Conservation (phyloP, 1,139 yeast species). For the Nakaseomyces nivariensis region DNA sequence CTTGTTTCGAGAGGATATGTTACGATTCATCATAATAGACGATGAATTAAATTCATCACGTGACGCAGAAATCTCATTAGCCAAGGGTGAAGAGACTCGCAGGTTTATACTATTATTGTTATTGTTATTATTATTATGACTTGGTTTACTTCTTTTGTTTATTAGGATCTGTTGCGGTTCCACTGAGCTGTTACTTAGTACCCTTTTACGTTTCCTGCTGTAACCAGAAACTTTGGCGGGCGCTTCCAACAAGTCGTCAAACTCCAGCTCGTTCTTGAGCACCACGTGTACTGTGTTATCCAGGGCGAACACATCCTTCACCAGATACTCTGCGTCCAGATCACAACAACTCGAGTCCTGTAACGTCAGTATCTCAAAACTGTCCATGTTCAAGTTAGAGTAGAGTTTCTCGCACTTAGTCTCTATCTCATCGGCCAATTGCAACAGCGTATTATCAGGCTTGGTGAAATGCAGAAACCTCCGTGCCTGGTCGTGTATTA, state of each 20-base stretch:
- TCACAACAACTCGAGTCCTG: slow-evolving; percentile 63
- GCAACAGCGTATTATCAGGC: slow-evolving; percentile 35
- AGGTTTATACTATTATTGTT: background rate
- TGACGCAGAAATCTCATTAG: background rate
- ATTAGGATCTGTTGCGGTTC: background rate
- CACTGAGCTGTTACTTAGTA: background rate
- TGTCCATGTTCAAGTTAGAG: slow-evolving; percentile 31
- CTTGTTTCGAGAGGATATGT: background rate
- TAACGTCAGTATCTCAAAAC: slow-evolving; percentile 41
- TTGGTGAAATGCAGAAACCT: slow-evolving; percentile 56
- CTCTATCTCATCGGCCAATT: slow-evolving; percentile 42
- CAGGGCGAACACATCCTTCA: slow-evolving; percentile 48
- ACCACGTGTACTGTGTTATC: slow-evolving; percentile 49
- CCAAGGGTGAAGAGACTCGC: background rate
- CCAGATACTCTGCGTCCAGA: slow-evolving; percentile 62
- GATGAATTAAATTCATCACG: background rate
- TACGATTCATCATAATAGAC: background rate
- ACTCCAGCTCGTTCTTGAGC: slow-evolving; percentile 33
- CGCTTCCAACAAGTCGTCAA: slow-evolving; percentile 8
- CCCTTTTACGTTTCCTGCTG: background rate
- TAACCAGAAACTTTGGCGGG: background rate
- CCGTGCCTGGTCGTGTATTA: slow-evolving; percentile 2
- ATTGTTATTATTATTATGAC: background rate
- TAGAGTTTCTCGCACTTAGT: slow-evolving; percentile 49
- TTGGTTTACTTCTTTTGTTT: background rate